Conservation (phyloP, 2,329 filamentous ascomycete genomes). For the Cadophora malorum region DNA sequence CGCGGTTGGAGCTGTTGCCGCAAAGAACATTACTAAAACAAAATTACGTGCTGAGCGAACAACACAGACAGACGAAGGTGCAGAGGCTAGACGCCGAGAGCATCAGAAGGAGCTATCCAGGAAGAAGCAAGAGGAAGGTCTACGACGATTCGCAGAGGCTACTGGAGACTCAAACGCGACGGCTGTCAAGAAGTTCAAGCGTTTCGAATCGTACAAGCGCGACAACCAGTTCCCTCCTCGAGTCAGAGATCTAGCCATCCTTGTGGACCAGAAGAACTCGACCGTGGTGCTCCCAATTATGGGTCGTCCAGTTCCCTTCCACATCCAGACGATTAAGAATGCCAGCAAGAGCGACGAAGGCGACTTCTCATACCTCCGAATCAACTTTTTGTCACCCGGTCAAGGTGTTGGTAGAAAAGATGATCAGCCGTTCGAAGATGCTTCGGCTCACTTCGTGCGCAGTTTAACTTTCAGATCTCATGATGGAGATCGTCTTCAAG, state of each 20-base stretch:
- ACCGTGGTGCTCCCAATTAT: conserved; percentile 96
- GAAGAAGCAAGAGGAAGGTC: conserved; percentile 89
- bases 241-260: conserved; percentile 84
- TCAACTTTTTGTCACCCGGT: conserved; percentile 96
- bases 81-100: conserved; percentile 83
- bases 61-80: conserved; percentile 87
- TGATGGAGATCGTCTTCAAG: conserved; percentile 85
- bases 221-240: conserved; percentile 89
- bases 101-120: conserved; percentile 89
- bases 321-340: conserved; percentile 98
- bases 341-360: conserved; percentile 97
- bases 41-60: conserved; percentile 88
- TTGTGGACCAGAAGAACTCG: conserved; percentile 88
- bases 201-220: conserved; percentile 98
- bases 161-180: conserved; percentile 84
- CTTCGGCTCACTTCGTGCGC: conserved; percentile 91
- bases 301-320: conserved; percentile 96
- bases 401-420: conserved; percentile 97
- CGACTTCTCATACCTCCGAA: conserved; percentile 90
- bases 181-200: conserved; percentile 98
- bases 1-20: conserved; percentile 84
- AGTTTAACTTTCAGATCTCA: conserved; percentile 94
- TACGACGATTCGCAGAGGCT: conserved; percentile 84
- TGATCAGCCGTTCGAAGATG: conserved; percentile 97
- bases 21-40: conserved; percentile 94